phyloP scores from a whole-genome alignment of 192 early-diverging fungal genomes.

The Physocladia obscura region DNA sequence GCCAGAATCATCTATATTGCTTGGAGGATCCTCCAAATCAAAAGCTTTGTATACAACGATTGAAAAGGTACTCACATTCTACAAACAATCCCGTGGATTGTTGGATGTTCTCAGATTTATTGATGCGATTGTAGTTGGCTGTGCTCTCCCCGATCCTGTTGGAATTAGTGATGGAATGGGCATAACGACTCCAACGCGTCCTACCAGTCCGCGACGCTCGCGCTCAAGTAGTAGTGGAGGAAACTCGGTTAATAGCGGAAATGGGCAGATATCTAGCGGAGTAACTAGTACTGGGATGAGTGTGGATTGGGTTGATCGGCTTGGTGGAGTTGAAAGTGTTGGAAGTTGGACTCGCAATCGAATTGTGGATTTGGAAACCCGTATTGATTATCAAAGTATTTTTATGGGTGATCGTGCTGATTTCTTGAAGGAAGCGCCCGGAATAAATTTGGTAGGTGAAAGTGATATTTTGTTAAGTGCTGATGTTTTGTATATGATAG shows the following conservation, averaged over 20 bases:
- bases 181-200: background rate
- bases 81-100: background rate
- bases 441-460: conserved; percentile 3
- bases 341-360: conserved; percentile 8
- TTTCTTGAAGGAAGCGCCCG: background rate
- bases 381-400: conserved; percentile 10
- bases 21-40: background rate
- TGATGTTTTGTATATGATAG: background rate
- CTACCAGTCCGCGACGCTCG: background rate
- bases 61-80: background rate
- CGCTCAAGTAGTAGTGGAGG: background rate
- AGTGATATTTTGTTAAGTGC: background rate
- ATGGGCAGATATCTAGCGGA: background rate
- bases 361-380: conserved; percentile 12
- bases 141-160: background rate
- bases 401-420: background rate
- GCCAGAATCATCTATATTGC: background rate
- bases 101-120: background rate
- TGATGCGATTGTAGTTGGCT: background rate
- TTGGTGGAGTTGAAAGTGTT: conserved; percentile 13
- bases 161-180: background rate
- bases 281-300: background rate
- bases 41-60: background rate
- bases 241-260: background rate
- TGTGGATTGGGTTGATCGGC: conserved; percentile 14